phyloP scores from a whole-genome alignment of 75 land plant genomes.

The Pseudotsuga menziesii region DNA sequence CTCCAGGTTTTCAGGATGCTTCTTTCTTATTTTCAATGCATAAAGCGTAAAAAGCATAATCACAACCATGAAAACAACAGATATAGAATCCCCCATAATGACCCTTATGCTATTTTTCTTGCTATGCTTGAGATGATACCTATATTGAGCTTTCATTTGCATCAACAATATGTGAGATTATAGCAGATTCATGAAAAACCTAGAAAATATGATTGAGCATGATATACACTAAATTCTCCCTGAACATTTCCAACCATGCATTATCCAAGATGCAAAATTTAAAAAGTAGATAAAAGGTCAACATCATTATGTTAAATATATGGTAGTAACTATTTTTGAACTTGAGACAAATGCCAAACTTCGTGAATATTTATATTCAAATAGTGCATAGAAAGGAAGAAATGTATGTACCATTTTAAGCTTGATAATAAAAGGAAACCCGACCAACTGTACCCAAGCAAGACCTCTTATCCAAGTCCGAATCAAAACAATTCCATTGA shows the following conservation, averaged over 20 bases:
- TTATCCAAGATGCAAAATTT: too few relatives aligned
- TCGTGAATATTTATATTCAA: background rate
- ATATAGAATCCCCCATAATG: background rate
- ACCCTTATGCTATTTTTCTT: background rate
- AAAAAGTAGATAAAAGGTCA: background rate
- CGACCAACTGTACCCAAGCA: slow-evolving; percentile 4
- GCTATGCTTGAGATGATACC: background rate
- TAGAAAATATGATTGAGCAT: background rate
- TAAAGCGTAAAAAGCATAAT: background rate
- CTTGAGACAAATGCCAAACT: background rate
- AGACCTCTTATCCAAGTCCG: background rate
- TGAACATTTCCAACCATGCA: background rate
- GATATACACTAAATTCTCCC: background rate
- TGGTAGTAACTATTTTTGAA: background rate
- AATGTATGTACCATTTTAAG: slow-evolving; percentile 1
- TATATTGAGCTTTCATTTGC: slow-evolving; percentile 5
- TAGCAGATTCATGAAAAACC: background rate
- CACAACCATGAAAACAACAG: background rate
- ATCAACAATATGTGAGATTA: background rate
- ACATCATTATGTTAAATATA: background rate
- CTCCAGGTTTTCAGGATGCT: background rate
- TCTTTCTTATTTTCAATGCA: background rate
- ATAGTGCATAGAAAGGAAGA: background rate
- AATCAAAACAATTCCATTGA: slow-evolving; percentile 2
- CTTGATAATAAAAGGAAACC: slow-evolving; percentile 5